Percentiles rank a stretch among this genome's conserved stretches.
Conservation (phyloP, 1,284 basidiomycete genomes). For the Hypsizygus ulmarius region DNA sequence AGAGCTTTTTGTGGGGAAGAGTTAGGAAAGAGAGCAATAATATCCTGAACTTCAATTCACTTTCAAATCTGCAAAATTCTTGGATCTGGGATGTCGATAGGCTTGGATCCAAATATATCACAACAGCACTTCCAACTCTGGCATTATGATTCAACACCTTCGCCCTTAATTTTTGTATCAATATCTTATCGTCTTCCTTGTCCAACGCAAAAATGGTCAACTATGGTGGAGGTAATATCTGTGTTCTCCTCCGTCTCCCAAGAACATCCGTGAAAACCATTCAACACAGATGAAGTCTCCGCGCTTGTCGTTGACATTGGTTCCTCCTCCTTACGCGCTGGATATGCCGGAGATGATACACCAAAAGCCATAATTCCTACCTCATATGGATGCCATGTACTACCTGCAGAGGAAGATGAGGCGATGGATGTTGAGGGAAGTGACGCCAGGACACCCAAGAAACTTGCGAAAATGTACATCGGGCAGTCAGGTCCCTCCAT, state of each 20-base stretch:
- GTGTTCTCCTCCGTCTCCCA: not conserved
- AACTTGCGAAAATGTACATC: conserved; percentile 72
- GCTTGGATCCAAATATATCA: conserved; percentile 21
- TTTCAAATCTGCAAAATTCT: conserved; percentile 18
- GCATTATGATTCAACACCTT: too few species aligned
- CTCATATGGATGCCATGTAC: conserved; percentile 75
- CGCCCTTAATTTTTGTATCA: not conserved
- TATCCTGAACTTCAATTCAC: not conserved
- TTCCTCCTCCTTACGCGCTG: conserved; percentile 84
- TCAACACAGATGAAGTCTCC: conserved; percentile 79
- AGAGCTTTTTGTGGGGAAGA: not conserved
- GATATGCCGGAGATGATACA: conserved; percentile 96
- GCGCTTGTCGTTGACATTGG: conserved; percentile 97
- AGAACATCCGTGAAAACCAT: not conserved
- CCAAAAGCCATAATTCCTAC: conserved; percentile 93
- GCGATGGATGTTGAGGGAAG: conserved; percentile 50
- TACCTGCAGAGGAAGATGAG: conserved; percentile 47
- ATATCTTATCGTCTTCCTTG: not conserved
- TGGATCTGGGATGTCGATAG: conserved; percentile 12
- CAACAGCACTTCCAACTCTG: conserved; percentile 17
- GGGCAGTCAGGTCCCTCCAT: conserved; percentile 92
- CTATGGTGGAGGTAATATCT: conserved; percentile 64
- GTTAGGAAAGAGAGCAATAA: not conserved
- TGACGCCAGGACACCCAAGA: conserved; percentile 30
- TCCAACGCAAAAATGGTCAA: conserved; percentile 50